Evolutionary conservation across 129 eudicot genomes (phyloP), one percentile per base, ranked within the genome.

Genomic region (Pulicaria dysenterica): DNA sequence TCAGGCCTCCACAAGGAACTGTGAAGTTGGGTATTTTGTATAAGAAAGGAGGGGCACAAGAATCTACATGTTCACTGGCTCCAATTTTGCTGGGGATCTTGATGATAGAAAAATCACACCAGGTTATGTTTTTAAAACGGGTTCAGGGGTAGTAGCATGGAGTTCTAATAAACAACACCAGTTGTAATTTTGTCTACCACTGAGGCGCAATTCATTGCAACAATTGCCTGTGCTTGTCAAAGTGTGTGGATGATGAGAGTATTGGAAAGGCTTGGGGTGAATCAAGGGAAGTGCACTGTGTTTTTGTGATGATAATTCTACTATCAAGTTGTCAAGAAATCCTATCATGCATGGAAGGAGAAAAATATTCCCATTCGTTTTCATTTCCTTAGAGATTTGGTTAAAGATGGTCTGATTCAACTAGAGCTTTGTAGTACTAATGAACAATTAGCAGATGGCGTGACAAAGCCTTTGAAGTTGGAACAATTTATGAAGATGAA

Each of bases 51-150:
- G 10, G 10, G 53, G 5, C 4, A 12, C 3, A 47, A 0, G 10
- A 47, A 47, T 8, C n/a, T 6, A 4, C 4, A 1, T 4, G 12
- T 47, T 47, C n/a, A 6, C 13, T 47, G 53, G 5, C 2, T 47
- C 53, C 1, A 12, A 47, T 47, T 47, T 2, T 47, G 53, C 36
- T 0, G 49, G 10, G 12, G 36, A 38, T 24, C 31, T 24, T 24
- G 31, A 24, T 24, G 31, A 24, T 24, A 1, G 31, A 24, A 24
- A 24, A 24, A 64, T 53, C 10, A 64, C 70, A 3, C 41, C 53
- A n/a, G 70, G 70, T n/a, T 64, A 64, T 14, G 70, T 64, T 12
- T 64, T 64, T 51, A 64, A 14, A 39, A n/a, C 41, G 4, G 24
- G 34, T 13, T 11, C 49, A 7, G 53, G 34, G 10, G 54, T 24